These are phyloP conservation scores for Fraxinus dipetala DNA, from an alignment of 305 asterid genomes.

Conservation along the genomic window DNA sequence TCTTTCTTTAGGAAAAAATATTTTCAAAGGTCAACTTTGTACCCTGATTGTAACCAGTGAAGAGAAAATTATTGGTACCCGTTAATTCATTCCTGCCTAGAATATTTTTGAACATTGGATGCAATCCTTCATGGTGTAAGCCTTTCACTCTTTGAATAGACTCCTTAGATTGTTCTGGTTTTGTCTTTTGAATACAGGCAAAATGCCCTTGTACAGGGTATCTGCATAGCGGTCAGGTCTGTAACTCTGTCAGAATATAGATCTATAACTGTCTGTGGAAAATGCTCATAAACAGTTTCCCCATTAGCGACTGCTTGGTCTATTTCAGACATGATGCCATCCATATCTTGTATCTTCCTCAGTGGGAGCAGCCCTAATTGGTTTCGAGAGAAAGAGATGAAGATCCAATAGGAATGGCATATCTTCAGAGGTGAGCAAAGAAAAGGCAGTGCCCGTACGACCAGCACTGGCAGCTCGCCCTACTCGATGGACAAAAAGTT, in stretches of 20 bases:
- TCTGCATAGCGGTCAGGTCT: constrained; percentile 61
- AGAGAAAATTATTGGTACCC: too few species aligned
- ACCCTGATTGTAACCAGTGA: too few species aligned
- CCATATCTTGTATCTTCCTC: constrained; percentile 73
- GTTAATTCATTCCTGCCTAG: constrained; percentile 55
- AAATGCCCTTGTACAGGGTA: constrained; percentile 67
- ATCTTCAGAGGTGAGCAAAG: constrained; percentile 79
- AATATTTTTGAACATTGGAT: constrained; percentile 63
- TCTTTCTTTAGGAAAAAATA: too few species aligned
- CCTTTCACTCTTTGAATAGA: constrained; percentile 70
- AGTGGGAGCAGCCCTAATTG: constrained; percentile 76
- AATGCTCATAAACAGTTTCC: constrained; percentile 79
- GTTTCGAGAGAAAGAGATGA: constrained; percentile 86
- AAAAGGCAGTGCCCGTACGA: constrained; percentile 79
- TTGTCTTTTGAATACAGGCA: constrained; percentile 63
- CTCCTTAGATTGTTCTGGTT: constrained; percentile 77
- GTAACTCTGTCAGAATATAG: constrained; percentile 69
- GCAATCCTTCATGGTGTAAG: constrained; percentile 81
- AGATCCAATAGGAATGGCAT: constrained; percentile 81
- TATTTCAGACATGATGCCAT: constrained; percentile 52
- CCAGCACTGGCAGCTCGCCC: constrained; percentile 99
- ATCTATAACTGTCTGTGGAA: constrained; percentile 78
- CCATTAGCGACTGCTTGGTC: constrained; percentile 68
- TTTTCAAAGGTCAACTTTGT: too few species aligned
- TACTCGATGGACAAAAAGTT: constrained; percentile 88